These are phyloP conservation scores for Irpex sp. DNA, from an alignment of 1,284 basidiomycete genomes.

Conservation along the genomic window DNA sequence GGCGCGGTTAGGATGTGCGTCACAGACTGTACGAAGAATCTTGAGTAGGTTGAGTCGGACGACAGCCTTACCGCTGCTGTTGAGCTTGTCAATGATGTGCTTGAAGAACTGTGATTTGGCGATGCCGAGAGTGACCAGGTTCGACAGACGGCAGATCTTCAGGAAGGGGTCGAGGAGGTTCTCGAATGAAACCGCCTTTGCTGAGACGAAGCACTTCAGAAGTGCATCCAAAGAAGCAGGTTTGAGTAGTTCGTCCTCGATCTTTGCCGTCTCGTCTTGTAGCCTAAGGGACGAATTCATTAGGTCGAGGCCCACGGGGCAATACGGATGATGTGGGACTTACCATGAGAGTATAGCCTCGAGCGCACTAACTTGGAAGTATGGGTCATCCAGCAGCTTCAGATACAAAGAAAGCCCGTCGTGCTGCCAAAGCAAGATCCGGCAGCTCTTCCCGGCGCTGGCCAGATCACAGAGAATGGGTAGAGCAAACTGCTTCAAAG, in stretches of 20 bases:
- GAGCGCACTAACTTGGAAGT: constrained; percentile 93
- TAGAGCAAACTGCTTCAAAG: constrained; percentile 93
- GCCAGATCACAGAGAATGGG: constrained; percentile 96
- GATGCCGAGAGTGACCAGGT: constrained; percentile 70
- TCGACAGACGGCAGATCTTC: constrained; percentile 85
- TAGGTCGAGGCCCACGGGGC: not conserved
- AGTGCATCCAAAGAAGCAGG: constrained; percentile 68
- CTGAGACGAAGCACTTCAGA: constrained; percentile 80
- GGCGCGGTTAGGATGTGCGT: constrained; percentile 83
- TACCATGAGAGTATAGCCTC: constrained; percentile 91
- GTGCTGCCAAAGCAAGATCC: constrained; percentile 86
- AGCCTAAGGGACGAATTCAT: constrained; percentile 51
- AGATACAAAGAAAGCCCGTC: constrained; percentile 83
- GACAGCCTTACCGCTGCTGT: constrained; percentile 77
- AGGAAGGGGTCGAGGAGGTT: constrained; percentile 90
- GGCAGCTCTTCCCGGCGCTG: constrained; percentile 88
- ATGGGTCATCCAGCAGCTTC: constrained; percentile 84
- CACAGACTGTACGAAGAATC: constrained; percentile 83
- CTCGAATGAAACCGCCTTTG: constrained; percentile 92
- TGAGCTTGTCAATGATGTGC: constrained; percentile 83
- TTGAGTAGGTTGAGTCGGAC: constrained; percentile 88
- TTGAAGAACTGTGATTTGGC: constrained; percentile 84
- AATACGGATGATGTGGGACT: constrained; percentile 17
- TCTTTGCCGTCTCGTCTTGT: constrained; percentile 90
- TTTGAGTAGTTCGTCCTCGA: constrained; percentile 86